Evolutionary conservation across 192 early-diverging fungal species (phyloP).

Genomic region (Dispira simplex): DNA sequence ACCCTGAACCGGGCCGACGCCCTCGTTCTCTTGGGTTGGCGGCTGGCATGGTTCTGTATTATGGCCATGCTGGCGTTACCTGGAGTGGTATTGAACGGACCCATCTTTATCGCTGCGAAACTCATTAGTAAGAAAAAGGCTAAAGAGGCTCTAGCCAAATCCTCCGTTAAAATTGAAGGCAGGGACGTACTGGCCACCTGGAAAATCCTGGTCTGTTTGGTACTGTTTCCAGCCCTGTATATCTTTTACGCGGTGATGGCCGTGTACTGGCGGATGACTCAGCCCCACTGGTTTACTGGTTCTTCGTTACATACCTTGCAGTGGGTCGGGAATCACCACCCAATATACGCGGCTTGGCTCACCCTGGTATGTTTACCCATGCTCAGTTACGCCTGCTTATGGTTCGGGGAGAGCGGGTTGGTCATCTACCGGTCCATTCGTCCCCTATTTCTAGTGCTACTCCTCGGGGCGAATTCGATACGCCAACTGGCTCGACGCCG

Average conservation of each 20-base stretch:
- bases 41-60: constrained; percentile 49
- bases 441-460: constrained; percentile 66
- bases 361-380: constrained; percentile 36
- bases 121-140: constrained; percentile 31
- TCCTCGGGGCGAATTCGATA: constrained; percentile 31
- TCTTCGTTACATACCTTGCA: constrained; percentile 14
- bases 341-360: constrained; percentile 18
- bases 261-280: constrained; percentile 21
- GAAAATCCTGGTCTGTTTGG: constrained; percentile 73
- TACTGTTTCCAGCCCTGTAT: constrained; percentile 60
- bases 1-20: constrained; percentile 45
- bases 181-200: constrained; percentile 93
- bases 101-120: constrained; percentile 26
- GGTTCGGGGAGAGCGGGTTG: constrained; percentile 59
- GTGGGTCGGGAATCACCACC: constrained; percentile 13
- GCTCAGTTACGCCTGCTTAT: constrained; percentile 54
- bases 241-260: constrained; percentile 50
- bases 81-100: constrained; percentile 46
- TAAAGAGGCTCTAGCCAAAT: constrained; percentile 65
- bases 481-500: constrained; percentile 52
- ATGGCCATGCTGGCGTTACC: constrained; percentile 70
- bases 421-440: constrained; percentile 68
- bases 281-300: constrained; percentile 16
- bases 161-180: constrained; percentile 87
- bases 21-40: constrained; percentile 47